Evolutionary conservation across 345 rosid species (phyloP), one percentile per base, ranked within the genome.

Genomic region (Corchorus capsularis): DNA sequence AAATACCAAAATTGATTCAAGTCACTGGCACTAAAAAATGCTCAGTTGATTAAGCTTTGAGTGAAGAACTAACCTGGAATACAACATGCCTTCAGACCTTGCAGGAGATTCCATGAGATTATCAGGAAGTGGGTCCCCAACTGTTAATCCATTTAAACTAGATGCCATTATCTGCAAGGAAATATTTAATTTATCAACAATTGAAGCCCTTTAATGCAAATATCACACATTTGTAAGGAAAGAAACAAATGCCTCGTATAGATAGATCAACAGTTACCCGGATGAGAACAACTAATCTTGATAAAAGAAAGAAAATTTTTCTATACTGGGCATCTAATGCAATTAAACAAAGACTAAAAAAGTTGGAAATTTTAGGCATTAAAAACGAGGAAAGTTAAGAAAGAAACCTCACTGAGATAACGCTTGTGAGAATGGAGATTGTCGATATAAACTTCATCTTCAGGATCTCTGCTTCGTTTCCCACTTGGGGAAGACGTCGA

Each of bases 401-500:
- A 13, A 37, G 14, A 8, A 66, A 92, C 99, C 94, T 96, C 98
- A 52, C 98, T 96, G 55, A 96, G 94, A 47, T 96, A 96, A 45
- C 98, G 96, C 89, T 96, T 96, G 82, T 92, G 96, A 62, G 98
- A 92, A 81, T 79, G 94, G 75, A 93, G 93, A 83, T 96, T 96
- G 86, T 96, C 98, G 63, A 93, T 80, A 73, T 93, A 96, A n/a
- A 93, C 94, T 83, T 93, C 98, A 37, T 96, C 96, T 75, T 96
- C 99, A 0, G 91, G 94, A 82, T 96, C 99, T 84, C 99, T 89
- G 52, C 82, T 80, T 75, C 98, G 89, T 80, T 96, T 96, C 56
- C 85, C 94, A 49, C 80, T 79, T 13, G 94, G 87, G 34, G 89
- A 85, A 11, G 89, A 70, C 52, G 97, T 62, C 66, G 92, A 69